Conservation (phyloP, 768 basidiomycete genomes). For the Lentinula edodes region DNA sequence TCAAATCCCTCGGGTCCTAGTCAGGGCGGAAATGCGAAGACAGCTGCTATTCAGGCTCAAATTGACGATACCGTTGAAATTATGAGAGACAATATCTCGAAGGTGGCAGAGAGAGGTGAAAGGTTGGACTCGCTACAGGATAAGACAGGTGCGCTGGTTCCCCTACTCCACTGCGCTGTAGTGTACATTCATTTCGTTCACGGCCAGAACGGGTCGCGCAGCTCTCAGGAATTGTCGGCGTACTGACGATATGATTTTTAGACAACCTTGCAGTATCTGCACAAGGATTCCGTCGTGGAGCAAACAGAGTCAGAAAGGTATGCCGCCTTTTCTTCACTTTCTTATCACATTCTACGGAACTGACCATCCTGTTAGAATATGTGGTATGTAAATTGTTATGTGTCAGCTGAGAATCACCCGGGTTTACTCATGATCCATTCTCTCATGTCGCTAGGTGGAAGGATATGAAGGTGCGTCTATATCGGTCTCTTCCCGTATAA, state of each 20-base stretch:
- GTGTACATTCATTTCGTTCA: neutral
- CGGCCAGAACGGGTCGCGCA: neutral
- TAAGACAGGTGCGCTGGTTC: constrained; percentile 73
- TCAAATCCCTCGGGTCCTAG: constrained; percentile 44
- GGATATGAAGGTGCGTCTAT: constrained; percentile 79
- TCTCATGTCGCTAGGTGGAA: constrained; percentile 66
- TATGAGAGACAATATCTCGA: constrained; percentile 97
- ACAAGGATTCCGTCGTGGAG: constrained; percentile 97
- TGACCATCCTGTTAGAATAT: constrained; percentile 55
- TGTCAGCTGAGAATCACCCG: neutral
- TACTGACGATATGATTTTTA: constrained; percentile 20
- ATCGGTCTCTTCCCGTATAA: neutral
- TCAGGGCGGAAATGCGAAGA: constrained; percentile 68
- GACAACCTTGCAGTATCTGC: constrained; percentile 97
- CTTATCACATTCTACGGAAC: neutral
- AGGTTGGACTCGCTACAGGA: constrained; percentile 91
- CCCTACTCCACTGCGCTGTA: neutral
- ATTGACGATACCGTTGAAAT: constrained; percentile 96
- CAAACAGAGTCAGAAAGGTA: constrained; percentile 77
- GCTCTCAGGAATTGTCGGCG: neutral
- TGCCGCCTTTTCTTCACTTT: neutral
- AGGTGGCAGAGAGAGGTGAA: constrained; percentile 94
- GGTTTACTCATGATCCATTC: neutral
- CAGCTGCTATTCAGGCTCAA: constrained; percentile 92
- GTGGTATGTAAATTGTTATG: constrained; percentile 57